phyloP scores from a whole-genome alignment of 371 early-diverging fungal genomes.

The Syncephalis plumigaleata region DNA sequence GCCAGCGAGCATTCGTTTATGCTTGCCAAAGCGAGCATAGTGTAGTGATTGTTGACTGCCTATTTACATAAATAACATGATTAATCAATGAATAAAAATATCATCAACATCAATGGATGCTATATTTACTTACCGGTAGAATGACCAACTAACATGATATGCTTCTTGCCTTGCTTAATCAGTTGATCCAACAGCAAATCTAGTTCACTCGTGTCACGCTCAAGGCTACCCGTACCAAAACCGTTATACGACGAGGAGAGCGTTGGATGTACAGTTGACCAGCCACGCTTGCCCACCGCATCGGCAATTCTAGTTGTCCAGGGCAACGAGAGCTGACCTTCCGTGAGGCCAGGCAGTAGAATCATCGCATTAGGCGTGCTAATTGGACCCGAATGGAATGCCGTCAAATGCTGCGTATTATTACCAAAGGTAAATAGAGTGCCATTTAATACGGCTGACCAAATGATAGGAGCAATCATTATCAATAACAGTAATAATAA shows the following conservation, averaged over 20 bases:
- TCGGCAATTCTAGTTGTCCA: too few relatives aligned
- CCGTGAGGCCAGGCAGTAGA: too few relatives aligned
- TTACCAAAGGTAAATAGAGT: too few relatives aligned
- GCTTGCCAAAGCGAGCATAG: not conserved
- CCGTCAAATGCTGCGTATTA: too few relatives aligned
- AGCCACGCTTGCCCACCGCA: constrained; percentile 4
- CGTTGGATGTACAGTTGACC: not conserved
- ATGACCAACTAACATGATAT: not conserved
- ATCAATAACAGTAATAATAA: too few relatives aligned
- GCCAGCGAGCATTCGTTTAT: not conserved
- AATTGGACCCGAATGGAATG: too few relatives aligned
- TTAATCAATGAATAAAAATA: not conserved
- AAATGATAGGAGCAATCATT: too few relatives aligned
- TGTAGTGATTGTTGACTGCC: not conserved
- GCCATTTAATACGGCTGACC: too few relatives aligned
- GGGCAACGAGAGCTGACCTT: too few relatives aligned
- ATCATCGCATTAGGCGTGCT: too few relatives aligned
- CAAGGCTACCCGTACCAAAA: not conserved
- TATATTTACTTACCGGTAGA: not conserved
- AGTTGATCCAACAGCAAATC: not conserved
- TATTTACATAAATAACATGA: not conserved
- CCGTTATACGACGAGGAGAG: not conserved
- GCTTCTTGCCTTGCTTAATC: not conserved
- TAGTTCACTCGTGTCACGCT: not conserved
- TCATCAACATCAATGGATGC: not conserved